Evolutionary conservation across 2,329 filamentous ascomycete genomes (phyloP), one percentile per base, ranked within the genome.

Genomic region (Ceratocystis cubensis): DNA sequence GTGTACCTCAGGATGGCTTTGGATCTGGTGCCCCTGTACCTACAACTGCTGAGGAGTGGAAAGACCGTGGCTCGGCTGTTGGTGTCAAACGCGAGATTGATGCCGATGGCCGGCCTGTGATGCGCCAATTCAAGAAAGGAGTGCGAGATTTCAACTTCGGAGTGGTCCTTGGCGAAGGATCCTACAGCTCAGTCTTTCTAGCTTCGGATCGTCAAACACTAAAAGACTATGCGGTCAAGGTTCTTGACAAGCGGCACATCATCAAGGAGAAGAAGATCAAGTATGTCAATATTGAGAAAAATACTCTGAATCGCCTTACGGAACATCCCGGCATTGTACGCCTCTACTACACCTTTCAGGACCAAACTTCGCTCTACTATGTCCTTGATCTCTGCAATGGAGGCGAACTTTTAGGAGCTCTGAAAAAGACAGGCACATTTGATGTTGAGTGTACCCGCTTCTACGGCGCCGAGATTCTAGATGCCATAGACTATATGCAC

Each of bases 261-360:
- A 99, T 99, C 80, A 99, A 97, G 77, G 94, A 99, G 78, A 97
- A 96, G 77, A 99, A 99, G 81, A 96, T 99, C 73, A 99, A 99
- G 81, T 99, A 99, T 73, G 94, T 99, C 76, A 99, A 97, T 76
- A 99, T 99, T 72, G 94, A 99, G 76, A 96, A 96, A 78, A 93
- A 99, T 76, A 97, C 94, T 0, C 80, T 99, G 66, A 99, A 99
- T 74, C 87, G 94, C 69, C 80, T 99, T 67, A 97, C 93, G 2
- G 93, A 99, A 70, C 94, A 99, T 73, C 94, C 94, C 5, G 94
- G 94, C 22, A 93, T 99, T 68, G 92, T 99, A 67, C 88, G 94
- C 69, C 81, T 99, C 56, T 99, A 97, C 76, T 99, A 99, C 76
- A 99, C 94, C 1, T 99, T 99, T 73, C 94, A 99, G 75, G 94